These are phyloP conservation scores for Mycena floridula DNA, from an alignment of 768 basidiomycete genomes.

Conservation along the genomic window DNA sequence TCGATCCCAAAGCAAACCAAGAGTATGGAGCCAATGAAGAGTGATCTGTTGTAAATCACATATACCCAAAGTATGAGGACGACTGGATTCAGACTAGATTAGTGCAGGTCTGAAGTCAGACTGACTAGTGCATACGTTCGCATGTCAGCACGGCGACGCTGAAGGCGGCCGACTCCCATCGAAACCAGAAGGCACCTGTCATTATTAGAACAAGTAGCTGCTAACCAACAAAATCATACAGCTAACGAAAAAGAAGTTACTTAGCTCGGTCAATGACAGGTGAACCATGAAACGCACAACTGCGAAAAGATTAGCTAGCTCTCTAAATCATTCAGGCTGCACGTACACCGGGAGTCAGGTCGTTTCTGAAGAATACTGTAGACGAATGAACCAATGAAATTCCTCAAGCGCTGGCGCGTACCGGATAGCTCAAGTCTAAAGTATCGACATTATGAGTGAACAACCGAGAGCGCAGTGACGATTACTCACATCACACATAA, in stretches of 20 bases:
- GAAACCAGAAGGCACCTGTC: conserved; percentile 20
- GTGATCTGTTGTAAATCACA: conserved; percentile 19
- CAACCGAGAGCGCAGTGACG: background rate
- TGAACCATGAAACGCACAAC: conserved; percentile 1
- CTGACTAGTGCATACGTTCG: conserved; percentile 4
- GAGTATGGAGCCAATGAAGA: conserved; percentile 12
- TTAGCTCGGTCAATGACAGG: no score
- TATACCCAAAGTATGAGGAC: conserved; percentile 24
- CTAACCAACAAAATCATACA: background rate
- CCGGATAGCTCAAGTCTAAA: background rate
- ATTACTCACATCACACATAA: conserved; percentile 18
- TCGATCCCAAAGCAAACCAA: conserved; percentile 11
- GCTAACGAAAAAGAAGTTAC: background rate
- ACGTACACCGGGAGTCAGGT: background rate
- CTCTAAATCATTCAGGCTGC: background rate
- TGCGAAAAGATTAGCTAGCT: background rate
- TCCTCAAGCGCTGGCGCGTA: background rate
- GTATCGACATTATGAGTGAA: background rate
- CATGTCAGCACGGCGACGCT: conserved; percentile 12
- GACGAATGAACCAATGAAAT: background rate
- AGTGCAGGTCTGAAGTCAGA: background rate
- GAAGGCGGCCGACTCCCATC: conserved; percentile 21
- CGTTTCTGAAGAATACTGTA: background rate
- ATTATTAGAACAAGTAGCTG: background rate
- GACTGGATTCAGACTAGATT: conserved; percentile 13